These are phyloP conservation scores for Paraphysoderma sedebokerense DNA, from an alignment of 371 early-diverging fungal genomes.

Conservation along the genomic window DNA sequence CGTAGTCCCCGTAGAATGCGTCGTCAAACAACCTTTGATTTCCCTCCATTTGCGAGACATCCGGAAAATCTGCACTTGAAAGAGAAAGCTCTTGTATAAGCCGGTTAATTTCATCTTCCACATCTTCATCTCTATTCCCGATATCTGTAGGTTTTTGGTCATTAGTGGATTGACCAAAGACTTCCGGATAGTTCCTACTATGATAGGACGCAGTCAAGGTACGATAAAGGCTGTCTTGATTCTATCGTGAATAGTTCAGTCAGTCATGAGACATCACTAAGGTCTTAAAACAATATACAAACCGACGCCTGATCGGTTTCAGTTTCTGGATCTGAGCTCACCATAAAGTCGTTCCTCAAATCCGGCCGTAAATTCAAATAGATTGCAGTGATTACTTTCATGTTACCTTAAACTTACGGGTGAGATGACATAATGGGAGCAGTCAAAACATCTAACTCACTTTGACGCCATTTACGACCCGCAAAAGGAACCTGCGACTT, in stretches of 20 bases:
- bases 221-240: conserved; percentile 43
- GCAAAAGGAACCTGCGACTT: conserved; percentile 61
- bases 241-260: conserved; percentile 22
- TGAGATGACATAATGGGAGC: neutral
- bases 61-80: neutral
- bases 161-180: conserved; percentile 6
- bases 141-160: neutral
- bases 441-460: conserved; percentile 12
- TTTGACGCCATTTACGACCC: conserved; percentile 64
- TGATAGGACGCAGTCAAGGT: conserved; percentile 41
- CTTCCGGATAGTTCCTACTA: conserved; percentile 34
- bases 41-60: too few relatives aligned
- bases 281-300: neutral
- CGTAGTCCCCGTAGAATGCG: conserved; percentile 35
- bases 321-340: conserved; percentile 39
- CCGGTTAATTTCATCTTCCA: conserved; percentile 6
- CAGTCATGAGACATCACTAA: neutral
- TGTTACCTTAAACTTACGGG: conserved; percentile 27
- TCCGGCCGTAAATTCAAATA: conserved; percentile 45
- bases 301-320: conserved; percentile 57
- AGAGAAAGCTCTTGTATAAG: neutral
- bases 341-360: conserved; percentile 53
- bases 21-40: conserved; percentile 18
- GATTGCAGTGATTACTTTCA: conserved; percentile 63
- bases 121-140: neutral